A percentile compares a stretch with the other conserved stretches of the same genome.
Evolutionary conservation across 129 eudicot genomes (phyloP).

Genomic region (Ambrosia trifida): DNA sequence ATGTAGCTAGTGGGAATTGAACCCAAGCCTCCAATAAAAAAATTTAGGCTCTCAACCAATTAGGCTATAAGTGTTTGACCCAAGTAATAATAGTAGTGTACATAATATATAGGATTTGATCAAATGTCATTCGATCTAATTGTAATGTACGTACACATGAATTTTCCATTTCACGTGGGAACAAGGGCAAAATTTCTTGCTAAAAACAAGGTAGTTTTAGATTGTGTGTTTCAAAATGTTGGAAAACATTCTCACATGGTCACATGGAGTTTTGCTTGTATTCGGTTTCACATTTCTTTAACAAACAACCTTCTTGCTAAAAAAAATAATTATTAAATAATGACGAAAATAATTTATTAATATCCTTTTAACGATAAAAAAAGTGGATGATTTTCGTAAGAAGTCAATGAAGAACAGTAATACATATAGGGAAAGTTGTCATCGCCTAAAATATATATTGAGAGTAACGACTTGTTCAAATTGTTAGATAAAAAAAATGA

Average conservation of each 20-base stretch:
- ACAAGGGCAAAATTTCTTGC: slow-evolving; percentile 17
- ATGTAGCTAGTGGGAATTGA: too few relatives aligned
- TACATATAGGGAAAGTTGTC: not conserved
- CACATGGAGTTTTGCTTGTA: slow-evolving; percentile 14
- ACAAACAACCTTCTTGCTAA: slow-evolving; percentile 8
- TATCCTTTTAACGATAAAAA: not conserved
- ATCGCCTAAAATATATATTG: not conserved
- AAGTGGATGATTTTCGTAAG: too few relatives aligned
- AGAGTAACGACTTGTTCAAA: not conserved
- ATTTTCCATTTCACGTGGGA: slow-evolving; percentile 17
- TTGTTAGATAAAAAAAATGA: not conserved
- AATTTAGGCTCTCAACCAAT: too few relatives aligned
- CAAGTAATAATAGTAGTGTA: too few relatives aligned
- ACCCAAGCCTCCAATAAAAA: too few relatives aligned
- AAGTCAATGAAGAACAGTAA: too few relatives aligned
- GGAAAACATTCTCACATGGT: slow-evolving; percentile 25
- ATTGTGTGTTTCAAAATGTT: slow-evolving; percentile 4
- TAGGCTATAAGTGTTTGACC: too few relatives aligned
- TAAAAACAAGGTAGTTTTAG: slow-evolving; percentile 19
- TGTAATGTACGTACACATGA: not conserved
- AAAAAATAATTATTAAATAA: not conserved
- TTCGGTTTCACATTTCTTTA: slow-evolving; percentile 5
- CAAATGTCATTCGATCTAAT: too few relatives aligned
- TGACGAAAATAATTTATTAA: not conserved
- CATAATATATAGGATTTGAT: too few relatives aligned